Base-by-base conservation (phyloP, 164 flowering plant species). In the Echeveria elegans region DNA sequence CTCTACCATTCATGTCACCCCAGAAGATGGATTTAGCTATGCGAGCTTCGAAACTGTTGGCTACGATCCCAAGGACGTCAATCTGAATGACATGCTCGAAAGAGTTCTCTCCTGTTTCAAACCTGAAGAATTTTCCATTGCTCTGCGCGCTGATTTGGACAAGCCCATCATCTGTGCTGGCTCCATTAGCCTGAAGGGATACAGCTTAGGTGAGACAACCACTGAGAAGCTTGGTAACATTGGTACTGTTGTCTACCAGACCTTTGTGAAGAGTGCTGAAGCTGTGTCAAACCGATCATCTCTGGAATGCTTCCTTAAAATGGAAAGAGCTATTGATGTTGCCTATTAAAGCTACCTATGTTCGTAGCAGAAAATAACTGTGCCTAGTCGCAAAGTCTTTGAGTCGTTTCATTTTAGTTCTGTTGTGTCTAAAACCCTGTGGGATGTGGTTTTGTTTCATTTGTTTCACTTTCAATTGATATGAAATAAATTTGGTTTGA, bases 1-100 rank as follows among this genome's bases (percentile, higher is more conserved):
- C 12, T 91, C 97, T 1, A 91, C 97, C 3, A 91, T 91, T 68
- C 97, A 91, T 69, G 83, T 91, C n/a, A 91, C 97, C 4, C 97
- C 93, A 0, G 97, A 91, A 68, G 97, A 89, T 68, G 97, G 96
- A 8, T 87, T 87, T 78, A 91, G 97, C 68, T 91, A 89, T 70
- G 92, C 97, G 0, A 89, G 96, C 64, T 91, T 87, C 74, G 97
- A 91, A 75, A 79, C 88, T 0, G 81, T 72, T 1, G 97, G 93
- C 0, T 89, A 83, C 70, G 79, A 86, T 67, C 76, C 79, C 5
- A 71, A 77, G n/a, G 69, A 14, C 0, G 67, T 85, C 68, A 68
- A 81, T 24, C 64, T 85, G 74, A 43, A 11, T n/a, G 59, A 72
- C 38, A 59, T 91, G 73, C 31, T 91, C 12, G 83, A 81, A 65